phyloP scores from a whole-genome alignment of 352 stramenopile species.

The Phytopythium chamaehyphon region DNA sequence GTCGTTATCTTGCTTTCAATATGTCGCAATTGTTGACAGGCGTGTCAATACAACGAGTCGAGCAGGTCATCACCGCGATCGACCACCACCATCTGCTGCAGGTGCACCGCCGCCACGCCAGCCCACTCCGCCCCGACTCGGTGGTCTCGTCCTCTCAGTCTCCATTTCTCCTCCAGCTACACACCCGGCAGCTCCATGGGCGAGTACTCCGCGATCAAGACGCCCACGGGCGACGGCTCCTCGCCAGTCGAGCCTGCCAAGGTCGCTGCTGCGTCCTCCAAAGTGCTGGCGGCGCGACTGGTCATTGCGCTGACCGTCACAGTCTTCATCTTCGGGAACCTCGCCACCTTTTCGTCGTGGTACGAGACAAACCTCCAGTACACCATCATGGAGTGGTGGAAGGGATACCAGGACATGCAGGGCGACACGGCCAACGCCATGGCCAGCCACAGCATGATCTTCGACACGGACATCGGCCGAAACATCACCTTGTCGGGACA shows the following conservation, averaged over 20 bases:
- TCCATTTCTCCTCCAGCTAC: not conserved
- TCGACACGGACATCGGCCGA: conserved; percentile 43
- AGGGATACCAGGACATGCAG: conserved; percentile 37
- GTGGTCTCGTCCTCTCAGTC: not conserved
- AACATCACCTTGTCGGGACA: conserved; percentile 53
- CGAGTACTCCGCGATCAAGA: conserved; percentile 26
- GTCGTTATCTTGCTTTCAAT: not conserved
- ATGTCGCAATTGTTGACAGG: not conserved
- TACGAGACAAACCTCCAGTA: conserved; percentile 48
- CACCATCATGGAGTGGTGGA: conserved; percentile 56
- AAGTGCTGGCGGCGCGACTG: conserved; percentile 27
- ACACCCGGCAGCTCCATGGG: conserved; percentile 22
- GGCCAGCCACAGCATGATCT: conserved; percentile 32
- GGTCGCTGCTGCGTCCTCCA: conserved; percentile 5
- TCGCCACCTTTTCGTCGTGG: conserved; percentile 46
- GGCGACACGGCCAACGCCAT: conserved; percentile 1
- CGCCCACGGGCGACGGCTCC: conserved; percentile 16
- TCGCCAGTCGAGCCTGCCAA: not conserved
- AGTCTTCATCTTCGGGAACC: conserved; percentile 60
- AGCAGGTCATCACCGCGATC: not conserved
- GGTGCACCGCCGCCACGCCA: not conserved
- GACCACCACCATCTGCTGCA: not conserved
- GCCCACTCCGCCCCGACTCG: not conserved
- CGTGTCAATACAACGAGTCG: not conserved
- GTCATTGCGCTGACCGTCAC: conserved; percentile 28